Conservation (phyloP, 805 yeast genomes). For the Candida ovalis region DNA sequence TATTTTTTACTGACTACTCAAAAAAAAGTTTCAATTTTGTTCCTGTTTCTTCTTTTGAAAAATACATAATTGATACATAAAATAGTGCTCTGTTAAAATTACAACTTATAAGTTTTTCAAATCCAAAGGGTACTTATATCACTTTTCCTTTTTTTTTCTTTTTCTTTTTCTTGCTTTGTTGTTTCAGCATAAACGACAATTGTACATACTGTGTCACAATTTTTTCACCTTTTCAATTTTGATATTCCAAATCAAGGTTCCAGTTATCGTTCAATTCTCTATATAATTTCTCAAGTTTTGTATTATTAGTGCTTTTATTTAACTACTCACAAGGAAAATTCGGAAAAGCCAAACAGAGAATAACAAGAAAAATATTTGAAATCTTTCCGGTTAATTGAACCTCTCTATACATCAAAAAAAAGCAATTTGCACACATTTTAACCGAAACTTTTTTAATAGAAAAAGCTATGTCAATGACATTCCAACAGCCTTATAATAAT, state of each 20-base stretch:
- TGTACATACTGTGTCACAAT: no score
- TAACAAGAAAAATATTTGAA: not conserved
- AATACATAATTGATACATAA: no score
- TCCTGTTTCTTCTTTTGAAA: not conserved
- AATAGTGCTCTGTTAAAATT: no score
- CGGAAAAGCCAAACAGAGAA: not conserved
- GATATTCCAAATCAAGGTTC: not conserved
- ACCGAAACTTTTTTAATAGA: not conserved
- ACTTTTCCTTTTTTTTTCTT: no score
- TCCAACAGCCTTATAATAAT: conserved; percentile 9
- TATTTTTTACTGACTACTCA: not conserved
- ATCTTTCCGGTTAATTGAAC: not conserved
- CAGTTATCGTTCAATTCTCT: not conserved
- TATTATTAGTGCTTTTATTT: not conserved
- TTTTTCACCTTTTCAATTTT: not conserved
- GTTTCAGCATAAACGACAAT: no score
- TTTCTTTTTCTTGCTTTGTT: no score
- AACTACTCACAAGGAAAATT: not conserved
- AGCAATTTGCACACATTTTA: not conserved
- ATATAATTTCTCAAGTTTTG: not conserved
- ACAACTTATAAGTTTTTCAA: no score
- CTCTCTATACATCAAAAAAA: not conserved
- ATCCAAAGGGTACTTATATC: no score
- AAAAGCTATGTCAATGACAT: conserved; percentile 13
- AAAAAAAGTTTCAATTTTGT: not conserved